phyloP scores from a whole-genome alignment of 805 yeast genomes.

The Phaffomyces antillensis region DNA sequence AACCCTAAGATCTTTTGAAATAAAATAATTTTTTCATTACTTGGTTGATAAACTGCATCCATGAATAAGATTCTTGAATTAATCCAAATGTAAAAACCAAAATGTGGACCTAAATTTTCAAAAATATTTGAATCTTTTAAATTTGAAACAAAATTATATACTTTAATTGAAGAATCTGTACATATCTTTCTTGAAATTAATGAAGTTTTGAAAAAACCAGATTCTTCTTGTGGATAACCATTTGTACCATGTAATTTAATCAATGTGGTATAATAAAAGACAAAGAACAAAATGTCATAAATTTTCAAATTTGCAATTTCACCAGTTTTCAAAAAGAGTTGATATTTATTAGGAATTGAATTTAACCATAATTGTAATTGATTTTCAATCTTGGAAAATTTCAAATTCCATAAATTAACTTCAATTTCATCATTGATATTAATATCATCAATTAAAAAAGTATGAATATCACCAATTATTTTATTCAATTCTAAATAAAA shows the following conservation, averaged over 20 bases:
- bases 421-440: conserved; percentile 13
- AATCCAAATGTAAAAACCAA: conserved; percentile 28
- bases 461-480: conserved; percentile 19
- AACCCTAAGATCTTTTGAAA: conserved; percentile 11
- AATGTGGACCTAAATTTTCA: conserved; percentile 26
- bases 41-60: conserved; percentile 17
- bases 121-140: conserved; percentile 13
- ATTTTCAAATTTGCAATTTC: conserved; percentile 5
- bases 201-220: conserved; percentile 16
- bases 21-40: conserved; percentile 1
- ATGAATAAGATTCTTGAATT: conserved; percentile 27
- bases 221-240: conserved; percentile 21
- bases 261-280: conserved; percentile 16
- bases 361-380: conserved; percentile 15
- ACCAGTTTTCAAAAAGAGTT: conserved; percentile 11
- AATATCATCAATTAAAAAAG: conserved; percentile 16
- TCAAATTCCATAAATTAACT: conserved; percentile 15
- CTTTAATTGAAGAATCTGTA: conserved; percentile 15
- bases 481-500: conserved; percentile 18
- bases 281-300: conserved; percentile 17
- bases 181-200: conserved; percentile 18
- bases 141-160: conserved; percentile 11
- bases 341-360: conserved; percentile 12
- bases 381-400: conserved; percentile 15
- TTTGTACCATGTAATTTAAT: conserved; percentile 19